These are phyloP conservation scores for Aureobasidium sp. DNA, from an alignment of 2,329 filamentous ascomycete species.

Conservation along the genomic window DNA sequence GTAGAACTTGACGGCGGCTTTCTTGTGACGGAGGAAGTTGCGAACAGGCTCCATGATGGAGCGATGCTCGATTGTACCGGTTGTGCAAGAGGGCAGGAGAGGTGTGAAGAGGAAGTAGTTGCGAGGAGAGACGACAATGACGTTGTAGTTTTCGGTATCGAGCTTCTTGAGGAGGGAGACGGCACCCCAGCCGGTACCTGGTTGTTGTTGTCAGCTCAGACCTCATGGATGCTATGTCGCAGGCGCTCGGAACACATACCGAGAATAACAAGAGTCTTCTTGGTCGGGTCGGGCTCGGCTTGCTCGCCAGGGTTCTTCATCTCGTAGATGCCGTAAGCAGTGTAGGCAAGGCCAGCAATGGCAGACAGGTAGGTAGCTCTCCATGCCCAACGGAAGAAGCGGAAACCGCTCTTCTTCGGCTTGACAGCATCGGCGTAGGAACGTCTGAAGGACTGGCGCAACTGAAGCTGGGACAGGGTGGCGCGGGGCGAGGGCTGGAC, in stretches of 20 bases:
- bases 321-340: slow-evolving; percentile 74
- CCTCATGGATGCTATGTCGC: background rate
- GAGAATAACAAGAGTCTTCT: slow-evolving; percentile 95
- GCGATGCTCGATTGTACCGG: slow-evolving; percentile 94
- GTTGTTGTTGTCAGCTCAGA: slow-evolving; percentile 17
- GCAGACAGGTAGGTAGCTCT: slow-evolving; percentile 69
- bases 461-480: slow-evolving; percentile 10
- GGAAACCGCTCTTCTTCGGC: slow-evolving; percentile 49
- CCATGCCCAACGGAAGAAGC: slow-evolving; percentile 73
- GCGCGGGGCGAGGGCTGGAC: slow-evolving; percentile 3
- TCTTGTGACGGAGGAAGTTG: slow-evolving; percentile 92
- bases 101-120: slow-evolving; percentile 99
- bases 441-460: slow-evolving; percentile 22
- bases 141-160: slow-evolving; percentile 98
- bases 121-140: slow-evolving; percentile 91
- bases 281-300: slow-evolving; percentile 66
- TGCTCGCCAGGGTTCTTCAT: slow-evolving; percentile 77
- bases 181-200: slow-evolving; percentile 93
- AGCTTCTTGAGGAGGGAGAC: slow-evolving; percentile 97
- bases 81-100: slow-evolving; percentile 92
- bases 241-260: slow-evolving; percentile 47
- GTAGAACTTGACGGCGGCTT: slow-evolving; percentile 88
- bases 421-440: slow-evolving; percentile 23
- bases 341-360: slow-evolving; percentile 59
- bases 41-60: slow-evolving; percentile 99